Base-by-base conservation (phyloP, 2,329 filamentous ascomycete genomes). In the Verticillium klebahnii region DNA sequence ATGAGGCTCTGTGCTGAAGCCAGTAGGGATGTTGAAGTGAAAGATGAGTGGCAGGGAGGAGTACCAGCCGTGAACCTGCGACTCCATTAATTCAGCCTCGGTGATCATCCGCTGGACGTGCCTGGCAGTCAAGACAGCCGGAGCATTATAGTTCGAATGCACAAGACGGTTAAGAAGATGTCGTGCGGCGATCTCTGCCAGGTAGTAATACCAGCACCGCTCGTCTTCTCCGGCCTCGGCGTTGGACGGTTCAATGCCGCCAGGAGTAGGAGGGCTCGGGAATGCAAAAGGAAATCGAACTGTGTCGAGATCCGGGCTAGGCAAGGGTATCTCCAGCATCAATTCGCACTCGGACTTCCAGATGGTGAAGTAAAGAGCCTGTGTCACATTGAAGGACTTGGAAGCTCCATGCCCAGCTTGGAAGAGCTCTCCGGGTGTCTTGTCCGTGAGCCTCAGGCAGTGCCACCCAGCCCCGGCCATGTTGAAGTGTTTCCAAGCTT, bases 401-500 rank as follows among this genome's bases (percentile, higher is more conserved):
- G 56, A 57, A 19, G 34, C 2, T 11, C 23, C 32, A 15, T 12
- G 15, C 2, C 56, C 56, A 12, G 17, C 12, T 9, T 36, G 17
- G 31, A 36, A 36, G 14, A 57, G 31, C 5, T 57, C 32, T 36
- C 32, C 32, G 4, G 56, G n/a, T 7, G 50, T 25, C 32, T 11
- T 17, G 32, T 36, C 23, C 23, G 32, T 37, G n/a, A 57, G 56
- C 9, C 56, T 17, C n/a, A 57, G 56, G 11, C 56, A 57, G 17
- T 65, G 62, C 63, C 63, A 65, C 2, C 60, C 62, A 11, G 61
- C 60, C 34, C 62, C 63, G 19, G 63, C 63, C 57, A 64, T 63
- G 25, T 60, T 65, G 40, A 65, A 65, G 54, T 62, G 63, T 37
- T 65, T 65, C 63, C 63, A 65, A 1, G 63, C 63, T 17, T 65